Conservation (phyloP, 768 basidiomycete genomes). For the Lactarius deliciosus region DNA sequence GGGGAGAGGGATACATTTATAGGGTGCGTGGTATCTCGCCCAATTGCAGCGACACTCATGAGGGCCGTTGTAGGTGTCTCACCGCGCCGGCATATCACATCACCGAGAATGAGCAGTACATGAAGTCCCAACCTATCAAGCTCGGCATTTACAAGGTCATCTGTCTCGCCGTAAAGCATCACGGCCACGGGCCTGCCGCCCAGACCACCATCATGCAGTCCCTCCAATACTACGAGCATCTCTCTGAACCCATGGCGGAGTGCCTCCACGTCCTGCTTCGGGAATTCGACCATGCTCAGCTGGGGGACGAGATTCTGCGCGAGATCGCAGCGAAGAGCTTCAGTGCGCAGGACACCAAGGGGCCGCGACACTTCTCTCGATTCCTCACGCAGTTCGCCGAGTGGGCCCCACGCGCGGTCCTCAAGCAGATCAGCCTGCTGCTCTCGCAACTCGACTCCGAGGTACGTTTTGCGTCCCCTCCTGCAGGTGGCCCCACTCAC, state of each 20-base stretch:
- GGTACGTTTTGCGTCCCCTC: constrained; percentile 42
- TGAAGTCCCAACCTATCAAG: constrained; percentile 75
- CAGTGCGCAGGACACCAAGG: constrained; percentile 80
- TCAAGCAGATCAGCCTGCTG: constrained; percentile 88
- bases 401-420: constrained; percentile 70
- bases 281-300: constrained; percentile 85
- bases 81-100: constrained; percentile 86
- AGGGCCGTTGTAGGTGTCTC: constrained; percentile 60
- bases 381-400: constrained; percentile 85
- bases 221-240: constrained; percentile 91
- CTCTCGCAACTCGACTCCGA: constrained; percentile 89
- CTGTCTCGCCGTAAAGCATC: constrained; percentile 89
- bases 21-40: constrained; percentile 50
- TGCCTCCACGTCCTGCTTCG: constrained; percentile 74
- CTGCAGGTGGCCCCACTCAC: background rate
- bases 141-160: constrained; percentile 83
- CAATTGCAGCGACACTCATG: constrained; percentile 15
- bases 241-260: constrained; percentile 93
- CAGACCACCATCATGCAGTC: constrained; percentile 91
- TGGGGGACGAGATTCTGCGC: constrained; percentile 88
- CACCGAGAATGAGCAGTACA: constrained; percentile 81
- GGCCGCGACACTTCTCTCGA: constrained; percentile 77
- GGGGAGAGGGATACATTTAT: constrained; percentile 86
- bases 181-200: constrained; percentile 77
- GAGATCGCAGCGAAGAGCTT: constrained; percentile 83